Conservation (phyloP, 1,284 basidiomycete genomes). For the Heterobasidion irregulare region DNA sequence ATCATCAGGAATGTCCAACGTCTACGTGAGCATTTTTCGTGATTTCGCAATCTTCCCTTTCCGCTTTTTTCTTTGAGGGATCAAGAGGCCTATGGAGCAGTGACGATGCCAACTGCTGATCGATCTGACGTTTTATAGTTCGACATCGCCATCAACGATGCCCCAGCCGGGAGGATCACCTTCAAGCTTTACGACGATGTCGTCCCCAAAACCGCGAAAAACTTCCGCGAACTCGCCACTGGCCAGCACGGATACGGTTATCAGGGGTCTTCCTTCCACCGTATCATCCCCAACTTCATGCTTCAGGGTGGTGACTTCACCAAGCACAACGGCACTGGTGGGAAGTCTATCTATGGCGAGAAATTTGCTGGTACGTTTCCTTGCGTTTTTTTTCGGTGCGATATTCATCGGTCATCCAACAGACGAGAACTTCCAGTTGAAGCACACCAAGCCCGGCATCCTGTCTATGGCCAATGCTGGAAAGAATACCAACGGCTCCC, state of each 20-base stretch:
- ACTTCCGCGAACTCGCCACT: conserved; percentile 89
- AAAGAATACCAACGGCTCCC: conserved; percentile 62
- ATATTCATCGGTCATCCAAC: conserved; percentile 7
- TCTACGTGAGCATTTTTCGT: conserved; percentile 27
- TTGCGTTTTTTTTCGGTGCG: neutral
- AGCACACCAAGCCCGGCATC: conserved; percentile 78
- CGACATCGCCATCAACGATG: conserved; percentile 62
- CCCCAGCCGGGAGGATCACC: conserved; percentile 60
- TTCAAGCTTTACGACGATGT: conserved; percentile 77
- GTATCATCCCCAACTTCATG: conserved; percentile 64
- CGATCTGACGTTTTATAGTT: conserved; percentile 38
- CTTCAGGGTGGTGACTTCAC: conserved; percentile 73
- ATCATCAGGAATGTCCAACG: conserved; percentile 26
- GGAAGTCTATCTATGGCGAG: conserved; percentile 87
- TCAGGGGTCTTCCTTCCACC: conserved; percentile 67
- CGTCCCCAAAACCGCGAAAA: conserved; percentile 71
- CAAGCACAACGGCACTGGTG: conserved; percentile 77
- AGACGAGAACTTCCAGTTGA: conserved; percentile 84
- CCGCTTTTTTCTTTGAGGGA: neutral
- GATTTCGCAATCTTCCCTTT: no score
- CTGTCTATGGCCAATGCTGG: conserved; percentile 88
- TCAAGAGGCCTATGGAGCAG: neutral
- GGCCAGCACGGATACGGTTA: conserved; percentile 67
- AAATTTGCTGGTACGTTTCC: conserved; percentile 58
- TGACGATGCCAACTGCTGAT: neutral